Base-by-base conservation (phyloP, 2,329 filamentous ascomycete genomes). In the Sporothrix brasiliensis region DNA sequence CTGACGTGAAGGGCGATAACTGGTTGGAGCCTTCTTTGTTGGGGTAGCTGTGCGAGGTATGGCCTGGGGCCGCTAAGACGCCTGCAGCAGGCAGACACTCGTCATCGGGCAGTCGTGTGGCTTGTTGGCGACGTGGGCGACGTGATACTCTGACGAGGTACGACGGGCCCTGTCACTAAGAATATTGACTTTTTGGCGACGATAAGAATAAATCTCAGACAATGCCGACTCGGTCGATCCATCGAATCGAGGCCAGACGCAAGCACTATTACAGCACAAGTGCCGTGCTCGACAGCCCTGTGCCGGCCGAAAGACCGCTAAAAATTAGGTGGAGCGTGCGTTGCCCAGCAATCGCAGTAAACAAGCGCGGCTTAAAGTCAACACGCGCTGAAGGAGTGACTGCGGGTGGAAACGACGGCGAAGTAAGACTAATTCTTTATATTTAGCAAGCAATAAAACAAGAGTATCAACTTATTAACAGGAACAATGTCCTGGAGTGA, bases 291-390 rank as follows among this genome's bases (percentile, higher is more conserved):
- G 14, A 49, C 13, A 60, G 56, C 30, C 19, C 56, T 60, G 56
- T 30, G 1, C 34, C 1, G 5, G 27, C 27, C 11, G 49, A 34
- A 30, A 52, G 16, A 49, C 44, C 63, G 63, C 63, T 53, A 52
- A 53, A 67, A 44, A 16, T 39, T 24, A 30, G 61, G 44, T 44
- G 16, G 24, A 39, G 34, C 49, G 49, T 67, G 65, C 65, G 65
- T 67, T 67, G 65, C 65, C 52, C 30, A 54, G 65, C 65, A 67
- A 67, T 67, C n/a, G 34, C 65, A 56, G 52, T 67, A 56, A 67
- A 67, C 65, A 67, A 56, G 10, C 34, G 49, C 58, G 58, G 58
- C 58, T 44, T 16, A 47, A 63, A 44, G 58, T 66, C 61, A 67
- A 67, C 58, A 63, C n/a, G 30, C 24, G 7, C 27, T 34, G 34